Base-by-base conservation (phyloP, 345 rosid genomes). In the Syzygium grande region DNA sequence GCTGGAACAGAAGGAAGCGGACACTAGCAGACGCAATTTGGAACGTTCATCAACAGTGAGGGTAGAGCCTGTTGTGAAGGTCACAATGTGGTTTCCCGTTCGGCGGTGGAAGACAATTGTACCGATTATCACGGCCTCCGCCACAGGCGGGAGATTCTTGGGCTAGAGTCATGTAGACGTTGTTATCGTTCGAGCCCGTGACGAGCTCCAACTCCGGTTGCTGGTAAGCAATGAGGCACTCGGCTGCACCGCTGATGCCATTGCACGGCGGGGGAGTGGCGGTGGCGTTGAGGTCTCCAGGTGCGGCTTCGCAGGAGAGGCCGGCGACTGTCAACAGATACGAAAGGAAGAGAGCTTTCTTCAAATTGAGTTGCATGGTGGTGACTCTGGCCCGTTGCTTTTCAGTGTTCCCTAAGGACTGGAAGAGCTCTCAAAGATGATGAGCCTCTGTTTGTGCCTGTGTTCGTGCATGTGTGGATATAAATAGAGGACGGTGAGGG, bases 21-120 rank as follows among this genome's bases (percentile, higher is more conserved):
- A 11, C 30, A 30, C 78, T 34, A 65, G 41, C 22, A 16, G 22
- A 65, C 78, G 43, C 78, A 65, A 1, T 68, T 0, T 7, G 13
- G 46, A 68, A 68, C 29, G 6, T 17, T 68, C 46, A 68, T 68
- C 79, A 4, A 17, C 6, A 0, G 3, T 1, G 6, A 30, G 7
- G 12, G 43, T 10, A 0, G 79, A 0, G 2, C 79, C 43, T 30
- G 3, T 0, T 1, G 34, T 4, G 2, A 1, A 1, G 0, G 79
- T 9, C 23, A n/a, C 21, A 63, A 14, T 7, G 3, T n/a, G 38
- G 9, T 61, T 4, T 6, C 34, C 1, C 1, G 73, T 6, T 6
- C 4, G 17, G 68, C 34, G 7, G 17, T 27, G 34, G 17, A 61
- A 1, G 1, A 7, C 68, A 59, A 7, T 7, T 2, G 51, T 7